These are phyloP conservation scores for Penicillium cinerascens DNA, from an alignment of 495 filamentous ascomycete genomes.

Conservation along the genomic window DNA sequence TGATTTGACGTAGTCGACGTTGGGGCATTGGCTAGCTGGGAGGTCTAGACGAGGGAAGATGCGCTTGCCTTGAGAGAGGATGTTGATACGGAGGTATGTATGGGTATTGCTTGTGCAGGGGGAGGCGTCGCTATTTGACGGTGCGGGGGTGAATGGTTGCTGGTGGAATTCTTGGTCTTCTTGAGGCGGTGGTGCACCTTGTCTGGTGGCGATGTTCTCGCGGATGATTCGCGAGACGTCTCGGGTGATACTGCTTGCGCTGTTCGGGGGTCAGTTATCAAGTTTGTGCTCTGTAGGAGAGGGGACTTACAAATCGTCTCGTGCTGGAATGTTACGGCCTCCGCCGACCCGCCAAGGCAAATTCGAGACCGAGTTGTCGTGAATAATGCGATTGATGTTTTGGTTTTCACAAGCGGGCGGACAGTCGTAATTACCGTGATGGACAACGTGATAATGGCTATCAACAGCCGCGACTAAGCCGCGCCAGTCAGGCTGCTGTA, in stretches of 20 bases:
- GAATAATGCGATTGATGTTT: constrained; percentile 36
- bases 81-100: constrained; percentile 38
- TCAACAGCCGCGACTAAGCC: constrained; percentile 47
- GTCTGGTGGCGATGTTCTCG: constrained; percentile 33
- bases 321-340: constrained; percentile 19
- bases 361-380: constrained; percentile 24
- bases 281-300: neutral
- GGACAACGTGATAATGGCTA: constrained; percentile 41
- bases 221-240: constrained; percentile 44
- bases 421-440: constrained; percentile 34
- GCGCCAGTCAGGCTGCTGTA: constrained; percentile 44
- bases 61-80: constrained; percentile 42
- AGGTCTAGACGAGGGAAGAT: constrained; percentile 39
- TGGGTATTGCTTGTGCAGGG: constrained; percentile 11
- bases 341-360: constrained; percentile 43
- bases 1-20: constrained; percentile 31
- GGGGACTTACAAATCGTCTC: constrained; percentile 41
- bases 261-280: constrained; percentile 19
- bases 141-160: constrained; percentile 13
- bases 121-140: constrained; percentile 6
- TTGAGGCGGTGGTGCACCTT: constrained; percentile 15
- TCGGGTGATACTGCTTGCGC: constrained; percentile 42
- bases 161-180: constrained; percentile 20
- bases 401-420: constrained; percentile 28
- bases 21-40: constrained; percentile 33